Evolutionary conservation across 2,329 filamentous ascomycete genomes (phyloP).

Genomic region (Fusarium decemcellulare): DNA sequence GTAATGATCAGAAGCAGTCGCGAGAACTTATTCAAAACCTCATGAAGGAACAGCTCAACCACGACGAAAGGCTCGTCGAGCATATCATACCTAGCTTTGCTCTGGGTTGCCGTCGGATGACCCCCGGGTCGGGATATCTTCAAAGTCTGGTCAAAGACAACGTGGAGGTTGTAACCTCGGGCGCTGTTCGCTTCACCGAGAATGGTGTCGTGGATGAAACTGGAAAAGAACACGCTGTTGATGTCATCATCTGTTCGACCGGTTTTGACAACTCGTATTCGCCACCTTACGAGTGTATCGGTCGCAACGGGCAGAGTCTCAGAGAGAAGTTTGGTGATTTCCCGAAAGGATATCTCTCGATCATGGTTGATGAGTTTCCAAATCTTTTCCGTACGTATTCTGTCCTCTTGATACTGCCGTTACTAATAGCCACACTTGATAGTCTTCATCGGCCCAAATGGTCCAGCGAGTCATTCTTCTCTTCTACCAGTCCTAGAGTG

Average conservation of each 20-base stretch:
- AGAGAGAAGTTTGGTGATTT: neutral
- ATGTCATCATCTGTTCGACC: neutral
- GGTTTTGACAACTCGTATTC: neutral
- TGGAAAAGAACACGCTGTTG: neutral
- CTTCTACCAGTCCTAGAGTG: no score
- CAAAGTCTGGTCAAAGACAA: neutral
- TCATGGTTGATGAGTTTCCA: neutral
- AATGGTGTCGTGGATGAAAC: neutral
- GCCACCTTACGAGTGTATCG: neutral
- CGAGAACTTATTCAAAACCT: neutral
- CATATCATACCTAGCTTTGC: neutral
- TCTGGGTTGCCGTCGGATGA: neutral
- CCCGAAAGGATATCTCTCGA: neutral
- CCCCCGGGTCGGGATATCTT: neutral
- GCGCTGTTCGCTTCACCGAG: neutral
- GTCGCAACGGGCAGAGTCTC: neutral
- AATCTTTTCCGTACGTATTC: neutral
- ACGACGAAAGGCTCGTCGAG: neutral
- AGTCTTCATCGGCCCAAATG: no score
- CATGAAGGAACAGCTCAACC: neutral
- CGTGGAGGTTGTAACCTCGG: neutral
- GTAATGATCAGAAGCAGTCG: no score
- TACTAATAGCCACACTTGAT: no score
- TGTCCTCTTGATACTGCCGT: no score
- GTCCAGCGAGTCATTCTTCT: no score